Evolutionary conservation across 2,329 filamentous ascomycete species (phyloP).

Genomic region (Penicillium hordei): DNA sequence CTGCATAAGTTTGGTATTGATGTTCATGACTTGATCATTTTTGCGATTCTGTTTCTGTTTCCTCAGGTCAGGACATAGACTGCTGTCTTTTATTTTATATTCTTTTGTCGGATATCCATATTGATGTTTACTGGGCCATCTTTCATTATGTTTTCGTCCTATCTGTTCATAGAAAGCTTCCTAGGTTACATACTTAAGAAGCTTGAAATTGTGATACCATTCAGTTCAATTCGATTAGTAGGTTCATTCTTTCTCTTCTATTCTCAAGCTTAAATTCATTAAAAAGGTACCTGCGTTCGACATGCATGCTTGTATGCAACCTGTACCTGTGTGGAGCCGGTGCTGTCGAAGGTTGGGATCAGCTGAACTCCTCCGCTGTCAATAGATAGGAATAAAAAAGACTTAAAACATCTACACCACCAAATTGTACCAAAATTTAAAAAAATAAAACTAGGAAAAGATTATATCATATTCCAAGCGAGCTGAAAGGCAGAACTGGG

Average conservation of each 20-base stretch:
- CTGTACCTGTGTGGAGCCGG: neutral
- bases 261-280: neutral
- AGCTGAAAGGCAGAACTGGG: conserved; percentile 13
- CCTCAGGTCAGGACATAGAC: neutral
- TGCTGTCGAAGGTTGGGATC: neutral
- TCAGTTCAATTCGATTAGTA: neutral
- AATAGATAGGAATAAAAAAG: neutral
- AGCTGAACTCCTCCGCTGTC: neutral
- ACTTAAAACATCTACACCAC: neutral
- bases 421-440: neutral
- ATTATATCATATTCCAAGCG: conserved; percentile 8
- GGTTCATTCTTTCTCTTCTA: neutral
- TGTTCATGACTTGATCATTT: conserved; percentile 3
- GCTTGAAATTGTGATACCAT: conserved; percentile 2
- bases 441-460: conserved; percentile 1
- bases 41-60: conserved; percentile 1
- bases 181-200: neutral
- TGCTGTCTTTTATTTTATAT: neutral
- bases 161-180: neutral
- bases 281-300: neutral
- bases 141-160: neutral
- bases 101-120: conserved; percentile 11
- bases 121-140: conserved; percentile 2
- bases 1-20: conserved; percentile 23
- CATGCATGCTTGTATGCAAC: neutral